Percentiles rank a stretch among this genome's conserved stretches.
Conservation (phyloP, 768 basidiomycete species). For the Rhizopogon salebrosus region DNA sequence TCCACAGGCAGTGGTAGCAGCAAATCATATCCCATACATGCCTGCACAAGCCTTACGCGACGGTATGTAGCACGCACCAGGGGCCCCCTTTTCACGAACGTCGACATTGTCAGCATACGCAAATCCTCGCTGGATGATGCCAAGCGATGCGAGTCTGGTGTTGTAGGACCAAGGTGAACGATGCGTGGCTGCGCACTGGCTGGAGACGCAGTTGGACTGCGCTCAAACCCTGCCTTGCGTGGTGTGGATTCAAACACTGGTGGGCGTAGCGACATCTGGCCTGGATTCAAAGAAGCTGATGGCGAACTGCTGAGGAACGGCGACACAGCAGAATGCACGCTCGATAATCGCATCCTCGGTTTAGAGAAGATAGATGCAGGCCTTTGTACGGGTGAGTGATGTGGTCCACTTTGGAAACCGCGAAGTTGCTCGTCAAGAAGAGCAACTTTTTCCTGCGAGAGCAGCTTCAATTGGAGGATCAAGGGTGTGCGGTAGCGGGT, state of each 20-base stretch:
- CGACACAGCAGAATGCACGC: conserved; percentile 20
- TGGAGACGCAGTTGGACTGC: conserved; percentile 33
- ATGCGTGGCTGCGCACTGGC: conserved; percentile 43
- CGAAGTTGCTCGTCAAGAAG: conserved; percentile 49
- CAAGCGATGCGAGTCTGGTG: conserved; percentile 11
- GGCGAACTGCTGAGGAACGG: conserved; percentile 41
- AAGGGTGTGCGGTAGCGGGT: conserved; percentile 61
- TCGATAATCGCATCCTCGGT: conserved; percentile 42
- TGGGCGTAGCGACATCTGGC: not conserved
- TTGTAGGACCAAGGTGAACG: conserved; percentile 55
- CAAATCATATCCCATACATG: conserved; percentile 55
- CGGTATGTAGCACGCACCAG: conserved; percentile 57
- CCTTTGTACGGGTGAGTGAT: conserved; percentile 31
- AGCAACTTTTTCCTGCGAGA: conserved; percentile 60
- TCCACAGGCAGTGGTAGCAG: conserved; percentile 45
- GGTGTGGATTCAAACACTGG: conserved; percentile 32
- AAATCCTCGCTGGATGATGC: conserved; percentile 1
- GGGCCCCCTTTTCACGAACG: conserved; percentile 42
- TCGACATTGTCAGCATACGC: conserved; percentile 24
- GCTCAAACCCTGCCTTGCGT: conserved; percentile 37
- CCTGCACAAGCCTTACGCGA: conserved; percentile 58
- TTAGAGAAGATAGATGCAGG: conserved; percentile 56
- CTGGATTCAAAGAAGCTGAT: not conserved
- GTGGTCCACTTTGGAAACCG: conserved; percentile 19
- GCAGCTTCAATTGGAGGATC: conserved; percentile 57